Evolutionary conservation across 73 alveolate species (phyloP).

Genomic region (Tetrahymena malaccensis): DNA sequence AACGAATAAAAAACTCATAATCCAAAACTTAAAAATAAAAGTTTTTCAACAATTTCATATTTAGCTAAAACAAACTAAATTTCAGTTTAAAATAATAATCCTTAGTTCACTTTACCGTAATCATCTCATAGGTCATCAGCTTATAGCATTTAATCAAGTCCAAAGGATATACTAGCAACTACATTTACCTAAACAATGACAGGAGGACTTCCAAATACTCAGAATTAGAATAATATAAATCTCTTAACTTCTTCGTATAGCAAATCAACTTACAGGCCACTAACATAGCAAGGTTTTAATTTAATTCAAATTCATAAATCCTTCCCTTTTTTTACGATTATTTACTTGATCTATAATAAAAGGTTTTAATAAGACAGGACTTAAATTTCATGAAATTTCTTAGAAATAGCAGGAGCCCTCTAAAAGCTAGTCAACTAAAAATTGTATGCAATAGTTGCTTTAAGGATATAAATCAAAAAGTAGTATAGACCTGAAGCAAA

Average conservation of each 20-base stretch:
- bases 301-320: too few relatives aligned
- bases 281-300: background rate
- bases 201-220: background rate
- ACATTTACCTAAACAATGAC: background rate
- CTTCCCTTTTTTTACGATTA: too few relatives aligned
- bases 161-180: background rate
- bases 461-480: background rate
- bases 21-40: background rate
- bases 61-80: background rate
- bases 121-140: background rate
- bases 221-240: too few relatives aligned
- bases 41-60: background rate
- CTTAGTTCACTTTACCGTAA: background rate
- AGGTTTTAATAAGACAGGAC: background rate
- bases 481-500: background rate
- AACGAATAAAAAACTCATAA: background rate
- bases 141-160: background rate
- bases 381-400: background rate
- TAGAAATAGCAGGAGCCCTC: background rate
- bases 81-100: too few relatives aligned
- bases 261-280: background rate
- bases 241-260: background rate
- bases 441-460: background rate
- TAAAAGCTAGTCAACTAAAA: background rate
- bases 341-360: too few relatives aligned